Base-by-base conservation (phyloP, 768 basidiomycete species). In the Kwoniella pini region DNA sequence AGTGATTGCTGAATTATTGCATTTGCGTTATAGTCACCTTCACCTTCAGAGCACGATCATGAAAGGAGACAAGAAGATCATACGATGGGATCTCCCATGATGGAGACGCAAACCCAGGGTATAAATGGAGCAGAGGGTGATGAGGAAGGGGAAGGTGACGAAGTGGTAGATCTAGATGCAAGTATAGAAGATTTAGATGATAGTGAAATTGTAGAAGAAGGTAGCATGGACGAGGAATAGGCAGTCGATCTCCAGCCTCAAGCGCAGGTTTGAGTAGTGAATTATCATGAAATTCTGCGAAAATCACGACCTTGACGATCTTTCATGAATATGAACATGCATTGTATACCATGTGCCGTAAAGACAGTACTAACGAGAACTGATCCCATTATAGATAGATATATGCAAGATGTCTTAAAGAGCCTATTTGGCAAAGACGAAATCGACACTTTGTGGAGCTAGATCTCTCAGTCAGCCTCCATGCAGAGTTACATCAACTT, bases 1-100 rank as follows among this genome's bases (percentile, higher is more conserved):
- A n/a, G n/a, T n/a, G n/a, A n/a, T n/a, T n/a, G n/a, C n/a, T n/a
- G n/a, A n/a, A n/a, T n/a, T n/a, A n/a, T n/a, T n/a, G n/a, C n/a
- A n/a, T n/a, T n/a, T n/a, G n/a, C n/a, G n/a, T n/a, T n/a, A n/a
- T 44, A 65, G 62, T 65, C 69, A 19, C 67, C 67, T 4, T 67
- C 72, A 21, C 72, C 72, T 1, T 69, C 69, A 2, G 69, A 74
- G 27, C 62, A 65, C 33, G 69, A 74, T 36, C 60, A 65, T 24
- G 70, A 75, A 28, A 59, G 67, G 11, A 62, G 71, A 19, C 73
- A 72, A 59, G 72, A 74, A 60, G 72, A 74, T 26, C 68, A 62
- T n/a, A 63, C 59, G 50, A 36, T 42, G 48, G 57, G 57, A 12
- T 49, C 48, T 3, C 54, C 60, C 24, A 39, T 54, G 12, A 44